Base-by-base conservation (phyloP, 192 early-diverging fungal species). In the Podila clonocystis region DNA sequence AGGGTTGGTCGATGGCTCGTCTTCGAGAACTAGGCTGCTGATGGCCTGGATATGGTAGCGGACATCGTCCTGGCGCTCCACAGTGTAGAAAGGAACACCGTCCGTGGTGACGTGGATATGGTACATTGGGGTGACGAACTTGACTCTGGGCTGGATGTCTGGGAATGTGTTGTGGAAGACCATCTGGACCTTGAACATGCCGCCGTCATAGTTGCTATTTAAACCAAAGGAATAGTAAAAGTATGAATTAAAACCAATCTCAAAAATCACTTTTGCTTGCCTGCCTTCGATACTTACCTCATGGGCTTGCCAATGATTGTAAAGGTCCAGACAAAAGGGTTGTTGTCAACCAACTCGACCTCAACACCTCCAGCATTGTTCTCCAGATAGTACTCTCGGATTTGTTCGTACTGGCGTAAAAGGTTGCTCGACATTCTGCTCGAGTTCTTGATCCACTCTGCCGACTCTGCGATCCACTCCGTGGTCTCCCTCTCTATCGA, bases 281-380 rank as follows among this genome's bases (percentile, higher is more conserved):
- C 49, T 50, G 50, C 45, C 1, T 63, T 59, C 22, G 7, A 65
- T 30, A n/a, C n/a, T 24, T 83, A 74, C 70, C 84, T 88, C 72
- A 75, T 86, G 4, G 83, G 87, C 60, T 82, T 75, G 33, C 86
- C 85, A 65, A 87, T 79, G 38, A 91, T 52, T 2, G 85, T 85
- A 45, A 89, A 80, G 17, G 67, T 74, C 91, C 91, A 91, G 11
- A 85, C 78, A 68, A 89, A 91, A 6, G 91, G 91, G 72, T 91
- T 91, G 50, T 73, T 75, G 22, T 85, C 80, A 11, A 69, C 62
- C 9, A 85, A 66, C 61, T 74, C 72, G 19, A 91, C 78, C 52
- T 90, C 84, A 31, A 91, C 63, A 17, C 82, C 80, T 20, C 88
- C 73, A 22, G 70, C 72, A 29, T 63, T 65, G 36, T 87, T 85